phyloP scores from a whole-genome alignment of 2,329 filamentous ascomycete species.

The Fulvia fulva region DNA sequence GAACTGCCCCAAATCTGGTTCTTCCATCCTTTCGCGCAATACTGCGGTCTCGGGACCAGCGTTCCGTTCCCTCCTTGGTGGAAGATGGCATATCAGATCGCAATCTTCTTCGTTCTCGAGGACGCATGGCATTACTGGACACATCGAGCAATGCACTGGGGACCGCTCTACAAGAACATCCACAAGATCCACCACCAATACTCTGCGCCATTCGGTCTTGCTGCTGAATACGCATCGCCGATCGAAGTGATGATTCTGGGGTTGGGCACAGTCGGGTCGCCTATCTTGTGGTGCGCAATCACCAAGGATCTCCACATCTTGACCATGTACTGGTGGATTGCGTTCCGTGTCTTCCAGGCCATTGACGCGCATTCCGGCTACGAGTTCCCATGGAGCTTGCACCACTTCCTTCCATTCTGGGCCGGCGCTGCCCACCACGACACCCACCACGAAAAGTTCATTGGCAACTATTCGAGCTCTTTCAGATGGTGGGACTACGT shows the following conservation, averaged over 20 bases:
- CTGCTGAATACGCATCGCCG: slow-evolving; percentile 94
- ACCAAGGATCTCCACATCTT: slow-evolving; percentile 88
- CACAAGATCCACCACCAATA: slow-evolving; percentile 99
- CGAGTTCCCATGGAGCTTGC: slow-evolving; percentile 96
- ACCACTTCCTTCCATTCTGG: slow-evolving; percentile 96
- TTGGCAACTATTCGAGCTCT: slow-evolving; percentile 95
- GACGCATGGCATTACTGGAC: slow-evolving; percentile 99
- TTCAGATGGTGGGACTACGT: slow-evolving; percentile 99
- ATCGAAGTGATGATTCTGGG: slow-evolving; percentile 96
- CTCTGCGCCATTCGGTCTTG: slow-evolving; percentile 92
- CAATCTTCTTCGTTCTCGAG: slow-evolving; percentile 91
- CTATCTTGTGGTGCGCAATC: slow-evolving; percentile 76
- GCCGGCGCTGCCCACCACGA: slow-evolving; percentile 96
- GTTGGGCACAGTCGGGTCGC: slow-evolving; percentile 75
- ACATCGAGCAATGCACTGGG: slow-evolving; percentile 90
- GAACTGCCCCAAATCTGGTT: slow-evolving; percentile 98
- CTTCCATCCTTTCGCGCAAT: slow-evolving; percentile 95
- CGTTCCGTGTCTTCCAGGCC: slow-evolving; percentile 88
- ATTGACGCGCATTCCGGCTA: slow-evolving; percentile 97
- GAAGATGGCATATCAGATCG: slow-evolving; percentile 88
- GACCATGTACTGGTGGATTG: slow-evolving; percentile 98
- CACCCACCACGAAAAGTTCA: slow-evolving; percentile 95
- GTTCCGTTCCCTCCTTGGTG: slow-evolving; percentile 82
- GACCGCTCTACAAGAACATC: slow-evolving; percentile 89
- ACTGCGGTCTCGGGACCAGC: slow-evolving; percentile 79